phyloP scores from a whole-genome alignment of 2,329 filamentous ascomycete species.

The Cladophialophora chaetospira region DNA sequence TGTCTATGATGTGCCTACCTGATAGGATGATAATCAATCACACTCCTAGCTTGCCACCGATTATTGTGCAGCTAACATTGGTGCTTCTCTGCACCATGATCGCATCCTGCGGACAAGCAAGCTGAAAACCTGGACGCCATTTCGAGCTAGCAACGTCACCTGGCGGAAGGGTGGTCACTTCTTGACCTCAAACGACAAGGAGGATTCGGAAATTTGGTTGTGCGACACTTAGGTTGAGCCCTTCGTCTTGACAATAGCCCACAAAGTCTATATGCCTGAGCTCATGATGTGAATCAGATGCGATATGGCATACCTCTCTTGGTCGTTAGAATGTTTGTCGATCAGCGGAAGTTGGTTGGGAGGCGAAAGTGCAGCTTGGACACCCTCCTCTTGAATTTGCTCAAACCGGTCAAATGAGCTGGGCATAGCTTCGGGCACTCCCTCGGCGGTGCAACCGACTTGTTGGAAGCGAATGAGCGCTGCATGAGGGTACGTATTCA shows the following conservation, averaged over 20 bases:
- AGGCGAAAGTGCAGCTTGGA: not conserved
- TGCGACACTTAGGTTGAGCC: not conserved
- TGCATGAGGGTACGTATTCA: not conserved
- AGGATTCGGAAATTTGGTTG: no score
- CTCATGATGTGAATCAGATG: no score
- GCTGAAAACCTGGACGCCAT: not conserved
- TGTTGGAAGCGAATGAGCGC: slow-evolving; percentile 20
- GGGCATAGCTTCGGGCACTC: slow-evolving; percentile 16
- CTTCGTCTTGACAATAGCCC: not conserved
- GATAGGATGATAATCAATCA: not conserved
- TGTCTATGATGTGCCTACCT: not conserved
- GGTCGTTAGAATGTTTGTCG: no score
- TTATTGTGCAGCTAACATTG: no score
- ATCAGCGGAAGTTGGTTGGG: slow-evolving; percentile 4
- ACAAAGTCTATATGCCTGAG: no score
- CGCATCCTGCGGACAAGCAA: not conserved
- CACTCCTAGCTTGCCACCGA: not conserved
- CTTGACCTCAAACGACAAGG: no score
- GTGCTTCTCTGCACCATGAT: not conserved
- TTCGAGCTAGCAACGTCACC: not conserved
- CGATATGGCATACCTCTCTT: no score
- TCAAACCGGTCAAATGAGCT: slow-evolving; percentile 4
- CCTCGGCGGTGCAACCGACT: slow-evolving; percentile 14
- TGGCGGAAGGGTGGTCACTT: not conserved
- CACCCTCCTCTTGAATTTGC: not conserved